phyloP scores from a whole-genome alignment of 2,329 filamentous ascomycete genomes.

The Aureobasidium melanogenum region DNA sequence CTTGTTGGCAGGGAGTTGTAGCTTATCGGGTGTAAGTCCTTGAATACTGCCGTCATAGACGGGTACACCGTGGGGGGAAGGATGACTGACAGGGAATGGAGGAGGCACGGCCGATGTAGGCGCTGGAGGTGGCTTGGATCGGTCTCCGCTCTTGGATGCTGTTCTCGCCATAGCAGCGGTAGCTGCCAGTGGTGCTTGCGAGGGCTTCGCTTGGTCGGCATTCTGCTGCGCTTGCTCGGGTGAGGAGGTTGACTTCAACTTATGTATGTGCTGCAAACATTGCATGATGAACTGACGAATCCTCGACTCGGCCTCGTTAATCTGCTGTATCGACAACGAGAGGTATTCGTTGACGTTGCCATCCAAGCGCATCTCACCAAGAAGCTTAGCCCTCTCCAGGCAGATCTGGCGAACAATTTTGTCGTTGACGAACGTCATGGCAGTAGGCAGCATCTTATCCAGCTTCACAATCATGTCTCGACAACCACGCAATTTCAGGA shows the following conservation, averaged over 20 bases:
- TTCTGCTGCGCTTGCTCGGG: slow-evolving; percentile 13
- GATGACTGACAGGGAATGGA: slow-evolving; percentile 42
- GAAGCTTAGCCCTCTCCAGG: slow-evolving; percentile 20
- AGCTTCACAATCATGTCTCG: slow-evolving; percentile 19
- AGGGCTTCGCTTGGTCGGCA: background rate
- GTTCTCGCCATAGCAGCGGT: slow-evolving; percentile 10
- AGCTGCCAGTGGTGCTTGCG: slow-evolving; percentile 1
- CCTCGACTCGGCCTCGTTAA: slow-evolving; percentile 18
- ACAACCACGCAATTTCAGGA: slow-evolving; percentile 15
- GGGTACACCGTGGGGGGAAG: slow-evolving; percentile 49
- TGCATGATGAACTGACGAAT: slow-evolving; percentile 20
- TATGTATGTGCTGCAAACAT: slow-evolving; percentile 17
- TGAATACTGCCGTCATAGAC: slow-evolving; percentile 43
- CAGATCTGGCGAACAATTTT: slow-evolving; percentile 17
- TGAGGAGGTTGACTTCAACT: slow-evolving; percentile 15
- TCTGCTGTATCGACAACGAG: slow-evolving; percentile 19
- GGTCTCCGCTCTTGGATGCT: slow-evolving; percentile 11
- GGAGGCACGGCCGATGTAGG: slow-evolving; percentile 44
- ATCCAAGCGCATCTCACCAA: slow-evolving; percentile 20
- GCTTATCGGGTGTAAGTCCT: slow-evolving; percentile 46
- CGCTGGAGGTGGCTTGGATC: slow-evolving; percentile 31
- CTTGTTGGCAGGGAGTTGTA: slow-evolving; percentile 50
- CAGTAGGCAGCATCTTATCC: slow-evolving; percentile 19
- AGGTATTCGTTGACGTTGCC: slow-evolving; percentile 22
- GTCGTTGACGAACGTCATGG: slow-evolving; percentile 16